A percentile compares a stretch with the other conserved stretches of the same genome.
phyloP scores from a whole-genome alignment of 2,329 filamentous ascomycete genomes.

The Pseudogymnoascus sp. region DNA sequence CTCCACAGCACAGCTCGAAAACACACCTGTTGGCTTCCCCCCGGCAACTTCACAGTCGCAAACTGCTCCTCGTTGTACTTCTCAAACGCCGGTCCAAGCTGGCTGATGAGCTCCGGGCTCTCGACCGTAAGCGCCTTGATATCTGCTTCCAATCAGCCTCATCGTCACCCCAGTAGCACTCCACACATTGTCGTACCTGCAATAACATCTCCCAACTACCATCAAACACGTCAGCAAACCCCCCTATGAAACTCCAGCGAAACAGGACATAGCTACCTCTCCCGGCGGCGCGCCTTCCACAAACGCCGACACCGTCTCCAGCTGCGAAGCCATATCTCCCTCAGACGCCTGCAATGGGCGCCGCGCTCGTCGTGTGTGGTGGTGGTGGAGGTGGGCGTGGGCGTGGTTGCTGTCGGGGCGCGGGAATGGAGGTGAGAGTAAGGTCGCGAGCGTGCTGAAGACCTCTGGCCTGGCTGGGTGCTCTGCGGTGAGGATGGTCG shows the following conservation, averaged over 20 bases:
- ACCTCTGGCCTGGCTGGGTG: neutral
- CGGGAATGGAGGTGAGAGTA: neutral
- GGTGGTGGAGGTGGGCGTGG: conserved; percentile 14
- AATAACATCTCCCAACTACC: conserved; percentile 23
- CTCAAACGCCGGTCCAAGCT: conserved; percentile 75
- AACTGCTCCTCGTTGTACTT: conserved; percentile 97
- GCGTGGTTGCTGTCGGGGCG: neutral
- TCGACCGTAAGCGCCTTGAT: conserved; percentile 79
- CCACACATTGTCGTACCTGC: conserved; percentile 11
- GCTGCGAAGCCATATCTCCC: conserved; percentile 29
- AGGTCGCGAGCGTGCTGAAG: neutral
- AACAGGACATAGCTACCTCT: conserved; percentile 57
- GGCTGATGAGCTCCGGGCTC: conserved; percentile 57
- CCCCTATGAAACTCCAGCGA: neutral
- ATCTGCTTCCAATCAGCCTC: conserved; percentile 44
- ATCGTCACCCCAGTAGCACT: neutral
- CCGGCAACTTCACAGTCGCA: conserved; percentile 78
- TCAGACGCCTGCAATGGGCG: neutral
- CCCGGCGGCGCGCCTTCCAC: conserved; percentile 90
- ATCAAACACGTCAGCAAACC: neutral
- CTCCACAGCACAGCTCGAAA: neutral
- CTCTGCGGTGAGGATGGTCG: neutral
- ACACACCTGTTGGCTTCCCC: conserved; percentile 67
- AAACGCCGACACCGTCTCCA: conserved; percentile 70
- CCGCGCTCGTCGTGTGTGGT: conserved; percentile 10